These are phyloP conservation scores for Tricholoma flavovirens DNA, from an alignment of 768 basidiomycete species.

Conservation along the genomic window DNA sequence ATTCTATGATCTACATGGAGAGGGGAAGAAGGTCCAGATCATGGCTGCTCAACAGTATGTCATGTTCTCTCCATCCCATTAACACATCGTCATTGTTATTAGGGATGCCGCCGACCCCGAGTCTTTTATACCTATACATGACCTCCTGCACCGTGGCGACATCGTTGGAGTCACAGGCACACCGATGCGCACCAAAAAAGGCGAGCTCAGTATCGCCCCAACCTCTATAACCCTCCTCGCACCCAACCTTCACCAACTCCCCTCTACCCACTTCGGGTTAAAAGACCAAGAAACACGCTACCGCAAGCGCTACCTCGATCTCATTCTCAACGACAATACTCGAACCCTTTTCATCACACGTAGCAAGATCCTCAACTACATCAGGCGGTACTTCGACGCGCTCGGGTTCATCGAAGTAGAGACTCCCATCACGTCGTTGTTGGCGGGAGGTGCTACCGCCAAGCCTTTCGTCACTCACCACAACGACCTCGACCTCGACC, in stretches of 20 bases:
- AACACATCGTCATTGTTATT: not conserved
- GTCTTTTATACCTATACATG: constrained; percentile 66
- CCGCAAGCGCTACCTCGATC: constrained; percentile 97
- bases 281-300: constrained; percentile 98
- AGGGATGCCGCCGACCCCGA: constrained; percentile 64
- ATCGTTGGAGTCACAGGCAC: constrained; percentile 89
- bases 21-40: constrained; percentile 91
- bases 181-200: constrained; percentile 91
- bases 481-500: constrained; percentile 94
- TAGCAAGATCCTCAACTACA: constrained; percentile 85
- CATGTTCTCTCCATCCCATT: constrained; percentile 1
- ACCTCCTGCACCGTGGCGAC: constrained; percentile 90
- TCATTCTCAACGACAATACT: constrained; percentile 89
- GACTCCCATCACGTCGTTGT: constrained; percentile 95
- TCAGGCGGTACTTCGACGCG: constrained; percentile 83
- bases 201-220: constrained; percentile 88
- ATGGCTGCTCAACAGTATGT: constrained; percentile 82
- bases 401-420: constrained; percentile 98
- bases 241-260: constrained; percentile 94
- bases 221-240: constrained; percentile 80
- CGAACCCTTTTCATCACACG: constrained; percentile 89
- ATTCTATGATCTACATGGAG: constrained; percentile 93
- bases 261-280: constrained; percentile 86
- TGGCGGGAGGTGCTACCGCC: constrained; percentile 96
- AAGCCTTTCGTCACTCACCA: constrained; percentile 99